phyloP scores from a whole-genome alignment of 495 filamentous ascomycete genomes.

The Aspergillus mulundensis region DNA sequence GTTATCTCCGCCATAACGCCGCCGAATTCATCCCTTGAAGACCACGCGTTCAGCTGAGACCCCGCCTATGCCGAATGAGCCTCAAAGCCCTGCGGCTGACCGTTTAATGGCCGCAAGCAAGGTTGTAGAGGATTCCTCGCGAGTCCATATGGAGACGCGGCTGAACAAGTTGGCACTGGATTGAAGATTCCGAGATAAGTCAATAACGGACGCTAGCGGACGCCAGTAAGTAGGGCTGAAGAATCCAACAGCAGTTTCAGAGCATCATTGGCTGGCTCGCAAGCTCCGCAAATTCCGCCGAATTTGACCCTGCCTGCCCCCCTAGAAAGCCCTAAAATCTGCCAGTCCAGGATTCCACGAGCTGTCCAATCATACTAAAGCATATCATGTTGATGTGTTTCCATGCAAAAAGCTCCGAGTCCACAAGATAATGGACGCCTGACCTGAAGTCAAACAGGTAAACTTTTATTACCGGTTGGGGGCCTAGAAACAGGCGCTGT shows the following conservation, averaged over 20 bases:
- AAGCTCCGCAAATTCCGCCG: neutral
- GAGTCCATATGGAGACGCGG: neutral
- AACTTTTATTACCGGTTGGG: neutral
- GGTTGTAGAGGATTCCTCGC: neutral
- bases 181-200: neutral
- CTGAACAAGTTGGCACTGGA: neutral
- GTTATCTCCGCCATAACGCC: constrained; percentile 1
- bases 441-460: neutral
- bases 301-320: neutral
- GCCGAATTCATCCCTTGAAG: neutral
- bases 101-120: neutral
- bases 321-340: neutral
- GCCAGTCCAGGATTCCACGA: neutral
- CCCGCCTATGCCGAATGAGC: neutral
- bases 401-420: neutral
- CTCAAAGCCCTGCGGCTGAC: constrained; percentile 8
- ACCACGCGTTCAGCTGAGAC: constrained; percentile 9
- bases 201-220: constrained; percentile 3
- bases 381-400: neutral
- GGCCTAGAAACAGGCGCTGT: neutral
- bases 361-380: neutral
- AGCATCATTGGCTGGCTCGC: neutral
- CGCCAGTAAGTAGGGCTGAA: constrained; percentile 7
- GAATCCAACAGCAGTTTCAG: neutral
- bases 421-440: neutral